A percentile compares a stretch with the other conserved stretches of the same genome.
These are phyloP conservation scores for Fraxinus pennsylvanica DNA, from an alignment of 257 asterid genomes.

Conservation along the genomic window DNA sequence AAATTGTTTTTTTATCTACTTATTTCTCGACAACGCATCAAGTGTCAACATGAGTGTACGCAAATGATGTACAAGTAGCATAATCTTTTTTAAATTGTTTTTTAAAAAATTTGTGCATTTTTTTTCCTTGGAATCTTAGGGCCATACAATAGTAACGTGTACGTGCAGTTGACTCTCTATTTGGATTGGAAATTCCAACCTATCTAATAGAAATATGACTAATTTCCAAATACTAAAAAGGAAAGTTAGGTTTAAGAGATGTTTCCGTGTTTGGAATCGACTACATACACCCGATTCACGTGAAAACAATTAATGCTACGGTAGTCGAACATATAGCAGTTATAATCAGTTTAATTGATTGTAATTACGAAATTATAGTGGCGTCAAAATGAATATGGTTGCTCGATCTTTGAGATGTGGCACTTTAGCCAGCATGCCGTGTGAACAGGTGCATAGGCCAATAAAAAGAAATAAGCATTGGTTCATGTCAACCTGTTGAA, in stretches of 20 bases:
- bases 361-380: too few relatives aligned
- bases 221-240: neutral
- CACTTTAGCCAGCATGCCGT: neutral
- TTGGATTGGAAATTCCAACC: neutral
- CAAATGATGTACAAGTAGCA: too few relatives aligned
- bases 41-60: too few relatives aligned
- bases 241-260: neutral
- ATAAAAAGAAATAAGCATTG: too few relatives aligned
- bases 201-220: too few relatives aligned
- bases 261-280: neutral
- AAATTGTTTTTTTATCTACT: too few relatives aligned
- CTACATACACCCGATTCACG: too few relatives aligned
- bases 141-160: slow-evolving; percentile 39
- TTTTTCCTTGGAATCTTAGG: slow-evolving; percentile 39
- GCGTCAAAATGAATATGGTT: neutral
- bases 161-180: slow-evolving; percentile 37
- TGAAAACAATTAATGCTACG: too few relatives aligned
- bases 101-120: neutral
- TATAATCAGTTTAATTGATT: too few relatives aligned
- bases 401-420: neutral
- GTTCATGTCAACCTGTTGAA: neutral
- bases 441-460: too few relatives aligned
- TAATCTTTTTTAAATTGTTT: neutral
- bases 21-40: too few relatives aligned
- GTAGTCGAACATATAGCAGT: neutral